Percentiles rank a stretch among this genome's conserved stretches.
These are phyloP conservation scores for Leptosphaerulina australis DNA, from an alignment of 2,329 filamentous ascomycete genomes.

Conservation along the genomic window DNA sequence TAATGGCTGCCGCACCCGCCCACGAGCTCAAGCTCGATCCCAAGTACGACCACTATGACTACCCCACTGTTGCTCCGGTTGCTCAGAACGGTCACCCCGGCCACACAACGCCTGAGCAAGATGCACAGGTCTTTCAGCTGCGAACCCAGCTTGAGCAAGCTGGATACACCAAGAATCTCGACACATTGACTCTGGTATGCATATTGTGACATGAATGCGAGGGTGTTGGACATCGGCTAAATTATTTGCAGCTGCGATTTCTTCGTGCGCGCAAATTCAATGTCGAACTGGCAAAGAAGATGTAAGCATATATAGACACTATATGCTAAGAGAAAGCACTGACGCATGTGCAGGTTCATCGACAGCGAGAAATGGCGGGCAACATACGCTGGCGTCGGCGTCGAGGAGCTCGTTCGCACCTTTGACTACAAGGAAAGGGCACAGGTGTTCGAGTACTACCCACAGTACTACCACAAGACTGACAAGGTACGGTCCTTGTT, in stretches of 20 bases:
- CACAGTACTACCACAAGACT: slow-evolving; percentile 98
- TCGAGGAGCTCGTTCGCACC: slow-evolving; percentile 77
- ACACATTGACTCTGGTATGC: slow-evolving; percentile 86
- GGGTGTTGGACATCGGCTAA: slow-evolving; percentile 23
- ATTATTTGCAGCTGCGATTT: slow-evolving; percentile 72
- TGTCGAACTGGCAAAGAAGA: slow-evolving; percentile 79
- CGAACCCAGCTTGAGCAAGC: slow-evolving; percentile 81
- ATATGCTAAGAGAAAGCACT: slow-evolving; percentile 17
- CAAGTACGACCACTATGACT: slow-evolving; percentile 97
- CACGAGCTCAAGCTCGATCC: slow-evolving; percentile 66
- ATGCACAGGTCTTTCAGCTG: slow-evolving; percentile 87
- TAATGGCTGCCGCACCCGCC: slow-evolving; percentile 40
- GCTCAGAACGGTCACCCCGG: slow-evolving; percentile 81
- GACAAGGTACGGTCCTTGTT: slow-evolving; percentile 64
- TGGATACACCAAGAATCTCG: slow-evolving; percentile 82
- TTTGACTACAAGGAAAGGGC: slow-evolving; percentile 89
- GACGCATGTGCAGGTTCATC: slow-evolving; percentile 71
- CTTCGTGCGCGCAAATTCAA: slow-evolving; percentile 95
- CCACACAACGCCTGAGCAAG: slow-evolving; percentile 82
- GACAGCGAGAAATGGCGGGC: slow-evolving; percentile 91
- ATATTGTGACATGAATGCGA: background rate
- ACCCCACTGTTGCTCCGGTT: slow-evolving; percentile 76
- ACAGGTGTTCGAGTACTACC: slow-evolving; percentile 88
- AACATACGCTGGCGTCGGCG: slow-evolving; percentile 69
- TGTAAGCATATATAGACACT: slow-evolving; percentile 65